phyloP scores from a whole-genome alignment of 805 yeast genomes.

The Saccharomycopsis sp. region DNA sequence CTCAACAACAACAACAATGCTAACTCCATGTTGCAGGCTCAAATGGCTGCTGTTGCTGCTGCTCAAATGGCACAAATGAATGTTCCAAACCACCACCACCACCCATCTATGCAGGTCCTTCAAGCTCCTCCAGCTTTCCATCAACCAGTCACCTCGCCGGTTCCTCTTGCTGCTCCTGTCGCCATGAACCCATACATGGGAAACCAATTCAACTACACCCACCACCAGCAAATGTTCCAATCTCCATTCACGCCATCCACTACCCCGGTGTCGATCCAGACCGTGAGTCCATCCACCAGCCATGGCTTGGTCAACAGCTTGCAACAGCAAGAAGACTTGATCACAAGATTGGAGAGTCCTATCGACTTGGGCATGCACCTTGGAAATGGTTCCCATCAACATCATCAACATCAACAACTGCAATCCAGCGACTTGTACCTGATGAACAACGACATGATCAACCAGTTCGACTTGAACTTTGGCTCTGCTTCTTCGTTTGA shows the following conservation, averaged over 20 bases:
- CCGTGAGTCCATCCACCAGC: slow-evolving; percentile 6
- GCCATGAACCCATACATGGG: slow-evolving; percentile 1
- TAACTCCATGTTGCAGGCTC: too few species aligned
- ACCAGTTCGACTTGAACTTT: too few species aligned
- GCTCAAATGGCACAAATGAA: too few species aligned
- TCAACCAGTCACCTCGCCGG: not conserved
- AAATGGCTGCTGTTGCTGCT: too few species aligned
- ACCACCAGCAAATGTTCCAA: not conserved
- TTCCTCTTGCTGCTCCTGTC: slow-evolving; percentile 2
- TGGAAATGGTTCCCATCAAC: not conserved
- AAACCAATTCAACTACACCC: not conserved
- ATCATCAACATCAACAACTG: not conserved
- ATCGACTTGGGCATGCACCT: too few species aligned
- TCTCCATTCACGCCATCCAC: slow-evolving; percentile 2
- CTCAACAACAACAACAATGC: not conserved
- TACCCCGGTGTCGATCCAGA: not conserved
- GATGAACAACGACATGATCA: not conserved
- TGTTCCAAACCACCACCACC: too few species aligned
- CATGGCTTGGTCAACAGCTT: slow-evolving; percentile 1
- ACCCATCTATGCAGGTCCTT: too few species aligned
- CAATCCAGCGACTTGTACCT: not conserved
- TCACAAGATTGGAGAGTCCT: slow-evolving; percentile 20
- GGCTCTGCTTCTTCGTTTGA: not conserved
- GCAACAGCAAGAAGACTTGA: slow-evolving; percentile 18
- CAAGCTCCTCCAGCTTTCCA: too few species aligned